Conservation (phyloP, 257 asterid species). For the Nicotiana otophora region DNA sequence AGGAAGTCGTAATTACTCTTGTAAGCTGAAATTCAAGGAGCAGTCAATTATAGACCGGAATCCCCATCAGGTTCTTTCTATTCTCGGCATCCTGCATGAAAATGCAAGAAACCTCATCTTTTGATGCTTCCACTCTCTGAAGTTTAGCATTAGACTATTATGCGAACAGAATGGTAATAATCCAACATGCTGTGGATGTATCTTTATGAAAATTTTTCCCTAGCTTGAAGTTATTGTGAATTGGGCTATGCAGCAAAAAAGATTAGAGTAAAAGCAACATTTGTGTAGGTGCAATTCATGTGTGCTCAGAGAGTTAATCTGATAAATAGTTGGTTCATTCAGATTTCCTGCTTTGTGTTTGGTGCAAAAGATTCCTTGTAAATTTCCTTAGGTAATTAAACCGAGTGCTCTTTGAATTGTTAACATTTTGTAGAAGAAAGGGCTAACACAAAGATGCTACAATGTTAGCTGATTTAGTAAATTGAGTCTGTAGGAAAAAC, state of each 20-base stretch:
- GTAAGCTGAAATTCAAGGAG: conserved; percentile 96
- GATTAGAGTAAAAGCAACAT: background rate
- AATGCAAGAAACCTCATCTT: background rate
- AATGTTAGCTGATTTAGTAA: background rate
- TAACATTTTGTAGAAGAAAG: background rate
- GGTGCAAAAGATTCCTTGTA: background rate
- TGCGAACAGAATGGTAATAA: background rate
- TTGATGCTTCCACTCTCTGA: background rate
- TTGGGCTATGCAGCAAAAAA: background rate
- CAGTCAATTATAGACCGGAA: conserved; percentile 92
- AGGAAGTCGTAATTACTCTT: conserved; percentile 70
- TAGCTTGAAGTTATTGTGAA: conserved; percentile 3
- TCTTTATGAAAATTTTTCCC: too few species aligned
- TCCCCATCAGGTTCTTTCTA: conserved; percentile 79
- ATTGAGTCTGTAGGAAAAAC: background rate
- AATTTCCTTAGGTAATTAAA: background rate
- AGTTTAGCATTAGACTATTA: background rate
- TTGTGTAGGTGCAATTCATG: conserved; percentile 2
- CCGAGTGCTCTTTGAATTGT: background rate
- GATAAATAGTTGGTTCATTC: background rate
- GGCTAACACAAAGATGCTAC: background rate
- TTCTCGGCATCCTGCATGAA: conserved; percentile 2
- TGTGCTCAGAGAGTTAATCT: background rate
- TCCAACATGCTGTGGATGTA: background rate
- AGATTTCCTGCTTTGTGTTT: background rate